A percentile compares a stretch with the other conserved stretches of the same genome.
phyloP scores from a whole-genome alignment of 2,329 filamentous ascomycete genomes.

The Phaeosphaeriaceae sp. region DNA sequence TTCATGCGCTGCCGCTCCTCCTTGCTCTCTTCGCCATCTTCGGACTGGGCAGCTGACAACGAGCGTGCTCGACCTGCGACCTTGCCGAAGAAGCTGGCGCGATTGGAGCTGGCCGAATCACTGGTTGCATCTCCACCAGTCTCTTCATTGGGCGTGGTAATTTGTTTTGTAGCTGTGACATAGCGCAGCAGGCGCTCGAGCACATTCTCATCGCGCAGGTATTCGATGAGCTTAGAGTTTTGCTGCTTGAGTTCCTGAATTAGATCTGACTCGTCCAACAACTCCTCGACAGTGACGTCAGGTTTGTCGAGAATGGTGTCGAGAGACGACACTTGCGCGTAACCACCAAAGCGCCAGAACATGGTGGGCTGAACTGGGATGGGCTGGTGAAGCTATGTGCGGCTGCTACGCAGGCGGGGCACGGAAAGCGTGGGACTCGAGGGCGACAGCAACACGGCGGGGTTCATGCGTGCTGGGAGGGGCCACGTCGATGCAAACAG shows the following conservation, averaged over 20 bases:
- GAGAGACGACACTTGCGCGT: constrained; percentile 95
- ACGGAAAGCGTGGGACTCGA: constrained; percentile 34
- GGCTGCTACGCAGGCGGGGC: constrained; percentile 35
- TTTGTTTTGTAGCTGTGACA: constrained; percentile 78
- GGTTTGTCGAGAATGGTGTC: constrained; percentile 95
- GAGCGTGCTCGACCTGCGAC: constrained; percentile 52
- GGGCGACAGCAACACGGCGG: constrained; percentile 28
- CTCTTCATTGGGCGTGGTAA: constrained; percentile 44
- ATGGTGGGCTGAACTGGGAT: constrained; percentile 65
- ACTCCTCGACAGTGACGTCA: constrained; percentile 92
- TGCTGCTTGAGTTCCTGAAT: constrained; percentile 98
- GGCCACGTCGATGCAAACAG: constrained; percentile 16
- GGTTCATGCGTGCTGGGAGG: constrained; percentile 33
- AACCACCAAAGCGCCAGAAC: constrained; percentile 99
- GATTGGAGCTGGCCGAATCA: constrained; percentile 39
- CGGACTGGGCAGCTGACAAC: constrained; percentile 51
- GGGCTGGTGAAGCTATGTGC: constrained; percentile 6
- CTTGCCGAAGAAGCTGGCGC: constrained; percentile 55
- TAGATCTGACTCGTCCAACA: constrained; percentile 93
- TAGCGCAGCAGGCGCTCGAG: constrained; percentile 88
- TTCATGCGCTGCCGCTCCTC: constrained; percentile 89
- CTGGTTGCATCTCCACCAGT: constrained; percentile 54
- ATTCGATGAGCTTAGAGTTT: constrained; percentile 97
- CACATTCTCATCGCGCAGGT: constrained; percentile 84
- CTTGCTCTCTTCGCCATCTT: constrained; percentile 67